Percentiles rank a stretch among this genome's conserved stretches.
Conservation (phyloP, 176 grass and related monocot species). For the Dendrocalamus sinicus region DNA sequence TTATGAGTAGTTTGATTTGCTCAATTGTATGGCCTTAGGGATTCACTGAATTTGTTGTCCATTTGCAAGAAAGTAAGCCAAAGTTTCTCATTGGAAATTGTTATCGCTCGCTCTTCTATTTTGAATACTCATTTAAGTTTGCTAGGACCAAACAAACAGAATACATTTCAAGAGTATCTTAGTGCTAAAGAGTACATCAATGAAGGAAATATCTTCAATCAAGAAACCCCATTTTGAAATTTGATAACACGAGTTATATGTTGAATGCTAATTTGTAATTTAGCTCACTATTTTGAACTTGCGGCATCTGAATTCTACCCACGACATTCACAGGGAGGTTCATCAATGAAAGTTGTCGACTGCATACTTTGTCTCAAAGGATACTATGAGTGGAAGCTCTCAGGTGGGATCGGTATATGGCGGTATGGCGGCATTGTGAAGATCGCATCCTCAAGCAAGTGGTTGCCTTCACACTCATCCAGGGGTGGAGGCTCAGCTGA, state of each 20-base stretch:
- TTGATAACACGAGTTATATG: neutral
- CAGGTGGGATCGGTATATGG: constrained; percentile 82
- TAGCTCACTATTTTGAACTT: constrained; percentile 7
- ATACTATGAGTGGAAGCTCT: constrained; percentile 84
- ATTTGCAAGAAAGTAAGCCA: neutral
- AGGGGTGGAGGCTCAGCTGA: constrained; percentile 46
- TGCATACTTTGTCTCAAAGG: constrained; percentile 88
- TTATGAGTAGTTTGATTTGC: neutral
- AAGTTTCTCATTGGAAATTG: neutral
- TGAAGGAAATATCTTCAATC: neutral
- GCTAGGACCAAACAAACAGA: neutral
- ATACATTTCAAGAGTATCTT: constrained; percentile 1
- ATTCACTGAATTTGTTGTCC: neutral
- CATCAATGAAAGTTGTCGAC: constrained; percentile 87
- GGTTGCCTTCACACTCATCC: constrained; percentile 48
- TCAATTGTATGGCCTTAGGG: neutral
- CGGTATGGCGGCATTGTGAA: constrained; percentile 83
- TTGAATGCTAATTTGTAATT: neutral
- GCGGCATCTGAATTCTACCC: constrained; percentile 18
- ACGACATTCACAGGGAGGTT: constrained; percentile 62
- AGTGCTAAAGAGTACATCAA: neutral
- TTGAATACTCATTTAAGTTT: neutral
- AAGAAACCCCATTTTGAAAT: neutral
- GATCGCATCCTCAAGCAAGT: constrained; percentile 64
- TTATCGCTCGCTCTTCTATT: neutral